A percentile compares a stretch with the other conserved stretches of the same genome.
These are phyloP conservation scores for Hypoxylon sp. DNA, from an alignment of 2,329 filamentous ascomycete genomes.

Conservation along the genomic window DNA sequence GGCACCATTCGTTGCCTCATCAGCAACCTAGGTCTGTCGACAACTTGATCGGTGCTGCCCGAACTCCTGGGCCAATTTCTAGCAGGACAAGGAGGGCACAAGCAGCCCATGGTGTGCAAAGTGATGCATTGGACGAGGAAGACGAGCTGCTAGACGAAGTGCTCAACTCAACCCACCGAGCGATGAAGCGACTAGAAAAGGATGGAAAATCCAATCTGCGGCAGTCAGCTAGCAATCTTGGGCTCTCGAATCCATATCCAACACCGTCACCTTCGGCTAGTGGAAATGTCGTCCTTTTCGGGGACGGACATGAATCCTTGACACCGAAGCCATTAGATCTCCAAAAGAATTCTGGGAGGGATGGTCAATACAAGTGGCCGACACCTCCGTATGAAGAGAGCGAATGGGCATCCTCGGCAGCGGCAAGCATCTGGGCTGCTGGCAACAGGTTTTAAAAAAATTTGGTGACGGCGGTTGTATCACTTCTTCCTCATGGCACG, in stretches of 20 bases:
- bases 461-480: constrained; percentile 49
- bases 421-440: constrained; percentile 84
- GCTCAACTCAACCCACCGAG: constrained; percentile 81
- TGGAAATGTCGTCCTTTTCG: constrained; percentile 82
- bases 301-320: constrained; percentile 72
- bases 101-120: constrained; percentile 81
- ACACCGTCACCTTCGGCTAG: constrained; percentile 85
- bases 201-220: constrained; percentile 66
- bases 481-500: constrained; percentile 54
- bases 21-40: constrained; percentile 76
- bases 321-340: constrained; percentile 81
- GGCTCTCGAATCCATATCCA: constrained; percentile 73
- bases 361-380: constrained; percentile 81
- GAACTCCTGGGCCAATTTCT: constrained; percentile 74
- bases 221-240: constrained; percentile 76
- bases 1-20: constrained; percentile 75
- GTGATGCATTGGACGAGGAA: constrained; percentile 96
- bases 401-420: constrained; percentile 89
- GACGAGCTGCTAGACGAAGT: constrained; percentile 96
- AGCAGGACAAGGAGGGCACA: constrained; percentile 86
- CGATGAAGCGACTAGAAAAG: constrained; percentile 78
- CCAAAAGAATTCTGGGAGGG: constrained; percentile 65
- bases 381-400: constrained; percentile 95
- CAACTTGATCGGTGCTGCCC: constrained; percentile 71
- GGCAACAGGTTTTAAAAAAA: constrained; percentile 70